Percentiles rank a stretch among this genome's conserved stretches.
Evolutionary conservation across 345 rosid species (phyloP).

Genomic region (Aethionema arabicum): DNA sequence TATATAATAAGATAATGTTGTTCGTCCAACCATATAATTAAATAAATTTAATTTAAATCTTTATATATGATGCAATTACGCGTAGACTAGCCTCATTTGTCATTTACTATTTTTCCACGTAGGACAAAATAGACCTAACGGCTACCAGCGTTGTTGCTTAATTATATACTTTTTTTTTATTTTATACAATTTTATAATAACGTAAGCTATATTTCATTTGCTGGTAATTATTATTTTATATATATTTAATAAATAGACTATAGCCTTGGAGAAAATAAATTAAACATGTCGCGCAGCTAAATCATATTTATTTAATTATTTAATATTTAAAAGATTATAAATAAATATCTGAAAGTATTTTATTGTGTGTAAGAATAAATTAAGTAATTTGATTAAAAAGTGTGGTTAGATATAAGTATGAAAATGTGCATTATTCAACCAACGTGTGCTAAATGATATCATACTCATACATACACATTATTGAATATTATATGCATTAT

Average conservation of each 20-base stretch:
- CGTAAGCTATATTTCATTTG: slow-evolving; percentile 29
- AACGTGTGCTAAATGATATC: too few species aligned
- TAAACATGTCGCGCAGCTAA: slow-evolving; percentile 13
- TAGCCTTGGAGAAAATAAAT: slow-evolving; percentile 7
- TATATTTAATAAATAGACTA: slow-evolving; percentile 15
- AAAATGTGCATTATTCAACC: too few species aligned
- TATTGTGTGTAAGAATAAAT: not conserved
- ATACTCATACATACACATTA: too few species aligned
- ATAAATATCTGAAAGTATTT: not conserved
- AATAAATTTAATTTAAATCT: slow-evolving; percentile 24
- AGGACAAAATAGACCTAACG: slow-evolving; percentile 33
- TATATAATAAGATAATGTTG: slow-evolving; percentile 30
- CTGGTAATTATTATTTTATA: slow-evolving; percentile 21
- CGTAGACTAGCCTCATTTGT: slow-evolving; percentile 40
- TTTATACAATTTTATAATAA: not conserved
- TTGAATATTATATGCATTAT: too few species aligned
- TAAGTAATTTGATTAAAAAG: too few species aligned
- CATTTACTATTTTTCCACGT: slow-evolving; percentile 35
- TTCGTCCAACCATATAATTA: slow-evolving; percentile 42
- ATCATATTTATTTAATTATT: slow-evolving; percentile 11
- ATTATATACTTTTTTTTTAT: not conserved
- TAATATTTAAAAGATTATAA: not conserved
- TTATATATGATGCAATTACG: slow-evolving; percentile 33
- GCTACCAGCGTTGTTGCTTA: slow-evolving; percentile 34
- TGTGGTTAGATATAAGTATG: too few species aligned